These are phyloP conservation scores for Heterobasidion occidentale DNA, from an alignment of 1,284 basidiomycete species.

Conservation along the genomic window DNA sequence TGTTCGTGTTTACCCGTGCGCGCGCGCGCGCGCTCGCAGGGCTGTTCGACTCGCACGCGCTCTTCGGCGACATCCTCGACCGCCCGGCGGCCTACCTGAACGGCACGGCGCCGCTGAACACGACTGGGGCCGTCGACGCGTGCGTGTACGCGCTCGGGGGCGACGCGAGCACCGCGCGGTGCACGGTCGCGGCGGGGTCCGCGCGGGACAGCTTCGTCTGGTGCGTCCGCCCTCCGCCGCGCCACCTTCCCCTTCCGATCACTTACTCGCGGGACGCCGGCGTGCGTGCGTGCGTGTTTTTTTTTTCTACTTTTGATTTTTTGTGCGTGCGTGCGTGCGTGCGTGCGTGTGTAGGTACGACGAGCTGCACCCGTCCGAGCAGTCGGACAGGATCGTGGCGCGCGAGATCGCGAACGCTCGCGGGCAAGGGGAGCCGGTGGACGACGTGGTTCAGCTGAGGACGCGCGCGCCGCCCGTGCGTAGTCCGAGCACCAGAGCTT, in stretches of 20 bases:
- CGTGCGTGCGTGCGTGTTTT: too few relatives aligned
- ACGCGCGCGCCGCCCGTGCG: neutral
- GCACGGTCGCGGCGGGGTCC: conserved; percentile 33
- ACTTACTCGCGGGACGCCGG: neutral
- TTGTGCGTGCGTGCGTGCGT: neutral
- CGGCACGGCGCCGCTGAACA: conserved; percentile 49
- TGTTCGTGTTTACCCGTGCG: neutral
- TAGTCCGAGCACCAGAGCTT: too few relatives aligned
- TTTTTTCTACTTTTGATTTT: neutral
- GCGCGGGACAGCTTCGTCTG: conserved; percentile 47
- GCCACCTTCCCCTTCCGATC: too few relatives aligned
- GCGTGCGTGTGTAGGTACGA: conserved; percentile 33
- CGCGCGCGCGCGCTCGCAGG: conserved; percentile 20
- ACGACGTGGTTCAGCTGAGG: conserved; percentile 38
- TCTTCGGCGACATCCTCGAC: conserved; percentile 46
- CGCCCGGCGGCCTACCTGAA: conserved; percentile 44
- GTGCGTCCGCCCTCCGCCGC: conserved; percentile 23
- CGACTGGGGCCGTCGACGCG: conserved; percentile 37
- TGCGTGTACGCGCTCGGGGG: conserved; percentile 35
- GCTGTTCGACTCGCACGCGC: conserved; percentile 42
- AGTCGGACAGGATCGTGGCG: conserved; percentile 45
- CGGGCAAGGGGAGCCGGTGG: conserved; percentile 33
- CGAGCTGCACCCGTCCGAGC: conserved; percentile 50
- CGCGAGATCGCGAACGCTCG: conserved; percentile 37
- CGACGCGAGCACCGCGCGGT: conserved; percentile 21